Conservation (phyloP, 495 filamentous ascomycete genomes). For the Halenospora varia region DNA sequence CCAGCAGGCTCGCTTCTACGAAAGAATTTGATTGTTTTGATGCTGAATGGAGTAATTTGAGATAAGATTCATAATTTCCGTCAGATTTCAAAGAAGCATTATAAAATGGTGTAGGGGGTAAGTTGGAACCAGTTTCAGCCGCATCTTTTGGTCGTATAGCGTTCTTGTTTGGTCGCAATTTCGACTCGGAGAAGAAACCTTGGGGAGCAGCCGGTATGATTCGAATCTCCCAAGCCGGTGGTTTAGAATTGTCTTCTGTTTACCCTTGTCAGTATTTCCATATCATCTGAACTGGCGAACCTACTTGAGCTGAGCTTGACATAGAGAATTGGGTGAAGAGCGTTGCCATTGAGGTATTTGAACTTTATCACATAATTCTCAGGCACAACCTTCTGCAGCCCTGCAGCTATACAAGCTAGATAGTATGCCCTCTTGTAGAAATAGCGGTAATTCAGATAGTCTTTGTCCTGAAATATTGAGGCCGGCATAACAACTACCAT, state of each 20-base stretch:
- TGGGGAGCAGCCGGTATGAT: slow-evolving; percentile 71
- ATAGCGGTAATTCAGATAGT: slow-evolving; percentile 88
- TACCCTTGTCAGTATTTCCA: too few species aligned
- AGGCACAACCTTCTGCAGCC: slow-evolving; percentile 53
- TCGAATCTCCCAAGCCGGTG: slow-evolving; percentile 57
- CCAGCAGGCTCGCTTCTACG: slow-evolving; percentile 78
- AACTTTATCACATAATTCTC: slow-evolving; percentile 56
- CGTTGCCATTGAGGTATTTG: slow-evolving; percentile 69
- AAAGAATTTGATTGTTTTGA: slow-evolving; percentile 65
- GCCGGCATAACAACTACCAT: slow-evolving; percentile 81
- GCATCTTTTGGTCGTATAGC: slow-evolving; percentile 54
- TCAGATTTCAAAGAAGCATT: slow-evolving; percentile 85
- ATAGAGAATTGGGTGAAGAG: slow-evolving; percentile 67
- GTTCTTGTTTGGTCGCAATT: slow-evolving; percentile 65
- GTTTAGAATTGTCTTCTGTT: too few species aligned
- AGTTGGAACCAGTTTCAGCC: slow-evolving; percentile 31
- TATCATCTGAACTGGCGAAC: too few species aligned
- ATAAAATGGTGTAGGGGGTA: slow-evolving; percentile 72
- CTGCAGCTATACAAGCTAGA: slow-evolving; percentile 70
- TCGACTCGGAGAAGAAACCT: slow-evolving; percentile 59
- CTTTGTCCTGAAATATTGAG: slow-evolving; percentile 83
- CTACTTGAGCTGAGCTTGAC: slow-evolving; percentile 31
- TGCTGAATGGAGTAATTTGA: slow-evolving; percentile 64
- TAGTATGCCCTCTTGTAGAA: slow-evolving; percentile 96
- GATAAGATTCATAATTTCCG: slow-evolving; percentile 62